Evolutionary conservation across 2,329 filamentous ascomycete genomes (phyloP).

Genomic region (Xylariaceae sp.): DNA sequence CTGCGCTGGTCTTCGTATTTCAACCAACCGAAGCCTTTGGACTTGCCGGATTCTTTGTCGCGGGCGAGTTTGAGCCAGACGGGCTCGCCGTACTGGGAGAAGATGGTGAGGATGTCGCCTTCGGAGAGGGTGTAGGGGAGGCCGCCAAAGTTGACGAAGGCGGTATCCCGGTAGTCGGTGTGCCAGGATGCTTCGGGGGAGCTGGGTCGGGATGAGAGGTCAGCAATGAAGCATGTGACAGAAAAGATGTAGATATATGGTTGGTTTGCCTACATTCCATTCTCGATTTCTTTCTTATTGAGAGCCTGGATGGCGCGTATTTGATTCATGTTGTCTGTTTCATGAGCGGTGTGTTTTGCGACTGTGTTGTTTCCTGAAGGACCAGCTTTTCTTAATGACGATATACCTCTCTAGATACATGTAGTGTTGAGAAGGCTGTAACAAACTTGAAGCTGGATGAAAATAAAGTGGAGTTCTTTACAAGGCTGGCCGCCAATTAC

Average conservation of each 20-base stretch:
- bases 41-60: slow-evolving; percentile 95
- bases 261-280: slow-evolving; percentile 75
- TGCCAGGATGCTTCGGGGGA: slow-evolving; percentile 90
- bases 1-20: slow-evolving; percentile 98
- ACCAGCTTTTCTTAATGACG: not conserved
- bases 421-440: too few species aligned
- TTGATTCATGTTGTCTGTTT: slow-evolving; percentile 68
- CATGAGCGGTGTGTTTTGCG: not conserved
- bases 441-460: too few species aligned
- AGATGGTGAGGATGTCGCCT: slow-evolving; percentile 93
- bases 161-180: slow-evolving; percentile 94
- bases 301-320: slow-evolving; percentile 89
- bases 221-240: slow-evolving; percentile 15
- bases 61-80: slow-evolving; percentile 88
- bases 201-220: slow-evolving; percentile 40
- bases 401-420: too few species aligned
- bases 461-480: too few species aligned
- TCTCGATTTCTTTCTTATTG: slow-evolving; percentile 91
- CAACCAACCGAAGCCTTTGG: slow-evolving; percentile 88
- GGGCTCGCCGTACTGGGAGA: slow-evolving; percentile 94
- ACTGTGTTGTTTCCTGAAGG: not conserved
- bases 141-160: slow-evolving; percentile 93
- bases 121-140: slow-evolving; percentile 90
- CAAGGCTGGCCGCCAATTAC: too few species aligned
- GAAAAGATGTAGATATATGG: slow-evolving; percentile 22